Conservation (phyloP, 129 eudicot species). For the Flaveria linearis region DNA sequence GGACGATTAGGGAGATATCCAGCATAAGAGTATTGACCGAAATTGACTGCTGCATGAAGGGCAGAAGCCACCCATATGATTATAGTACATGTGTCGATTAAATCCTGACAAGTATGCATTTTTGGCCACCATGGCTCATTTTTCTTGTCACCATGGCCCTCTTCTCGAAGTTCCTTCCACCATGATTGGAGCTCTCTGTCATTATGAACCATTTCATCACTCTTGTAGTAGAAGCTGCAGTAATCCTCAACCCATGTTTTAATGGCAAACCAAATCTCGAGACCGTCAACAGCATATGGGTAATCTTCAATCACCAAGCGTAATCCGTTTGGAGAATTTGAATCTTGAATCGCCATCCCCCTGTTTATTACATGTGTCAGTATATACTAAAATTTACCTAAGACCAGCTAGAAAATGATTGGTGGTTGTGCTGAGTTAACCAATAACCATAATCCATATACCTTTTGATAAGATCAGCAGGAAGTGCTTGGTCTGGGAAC, state of each 20-base stretch:
- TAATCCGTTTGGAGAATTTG: slow-evolving; percentile 50
- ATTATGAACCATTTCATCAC: slow-evolving; percentile 35
- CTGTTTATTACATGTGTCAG: slow-evolving; percentile 23
- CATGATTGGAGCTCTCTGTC: slow-evolving; percentile 67
- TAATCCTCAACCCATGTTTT: slow-evolving; percentile 69
- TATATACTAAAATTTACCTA: not conserved
- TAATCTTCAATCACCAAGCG: slow-evolving; percentile 66
- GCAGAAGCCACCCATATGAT: slow-evolving; percentile 83
- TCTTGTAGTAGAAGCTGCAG: slow-evolving; percentile 50
- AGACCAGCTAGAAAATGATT: too few species aligned
- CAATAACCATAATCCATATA: slow-evolving; percentile 10
- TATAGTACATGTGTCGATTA: slow-evolving; percentile 55
- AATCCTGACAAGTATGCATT: slow-evolving; percentile 44
- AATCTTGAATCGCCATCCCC: slow-evolving; percentile 68
- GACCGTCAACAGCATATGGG: slow-evolving; percentile 76
- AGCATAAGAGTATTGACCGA: slow-evolving; percentile 76
- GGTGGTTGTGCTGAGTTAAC: not conserved
- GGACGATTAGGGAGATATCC: slow-evolving; percentile 79
- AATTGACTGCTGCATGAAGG: slow-evolving; percentile 73
- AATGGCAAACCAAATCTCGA: slow-evolving; percentile 70
- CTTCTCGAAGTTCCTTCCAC: slow-evolving; percentile 70
- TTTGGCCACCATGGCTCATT: slow-evolving; percentile 70
- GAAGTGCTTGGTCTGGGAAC: slow-evolving; percentile 59
- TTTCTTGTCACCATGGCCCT: slow-evolving; percentile 81
- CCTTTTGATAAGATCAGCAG: slow-evolving; percentile 68